These are phyloP conservation scores for Citrus sp. DNA, from an alignment of 345 rosid species.

Conservation along the genomic window DNA sequence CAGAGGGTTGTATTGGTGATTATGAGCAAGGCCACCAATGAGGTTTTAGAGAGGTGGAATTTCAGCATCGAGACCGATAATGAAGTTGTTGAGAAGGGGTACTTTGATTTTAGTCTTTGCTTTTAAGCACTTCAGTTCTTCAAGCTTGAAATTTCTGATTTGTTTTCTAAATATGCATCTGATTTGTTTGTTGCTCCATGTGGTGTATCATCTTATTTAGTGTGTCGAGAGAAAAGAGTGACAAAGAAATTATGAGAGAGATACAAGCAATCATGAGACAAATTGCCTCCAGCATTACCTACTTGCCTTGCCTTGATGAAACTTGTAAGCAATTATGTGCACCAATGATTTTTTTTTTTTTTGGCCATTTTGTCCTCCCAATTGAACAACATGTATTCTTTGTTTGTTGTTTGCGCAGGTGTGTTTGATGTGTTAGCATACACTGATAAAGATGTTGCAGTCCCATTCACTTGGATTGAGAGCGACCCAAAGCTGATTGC, in stretches of 20 bases:
- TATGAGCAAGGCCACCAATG: conserved; percentile 77
- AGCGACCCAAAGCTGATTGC: conserved; percentile 94
- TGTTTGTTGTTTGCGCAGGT: conserved; percentile 38
- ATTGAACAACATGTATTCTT: not conserved
- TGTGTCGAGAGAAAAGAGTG: conserved; percentile 90
- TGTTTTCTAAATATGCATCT: not conserved
- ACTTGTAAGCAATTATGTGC: conserved; percentile 48
- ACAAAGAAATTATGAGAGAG: conserved; percentile 95
- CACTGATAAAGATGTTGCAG: conserved; percentile 83
- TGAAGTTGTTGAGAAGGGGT: conserved; percentile 89
- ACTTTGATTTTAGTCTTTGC: not conserved
- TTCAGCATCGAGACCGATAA: conserved; percentile 82
- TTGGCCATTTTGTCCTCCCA: not conserved
- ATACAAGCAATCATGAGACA: conserved; percentile 95
- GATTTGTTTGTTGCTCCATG: conserved; percentile 4
- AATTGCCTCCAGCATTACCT: conserved; percentile 90
- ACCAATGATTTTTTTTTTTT: not conserved
- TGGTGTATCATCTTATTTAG: conserved; percentile 28
- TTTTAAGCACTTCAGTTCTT: not conserved
- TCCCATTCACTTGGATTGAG: conserved; percentile 93
- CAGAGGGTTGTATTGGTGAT: conserved; percentile 87
- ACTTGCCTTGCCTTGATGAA: conserved; percentile 95
- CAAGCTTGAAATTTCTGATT: not conserved
- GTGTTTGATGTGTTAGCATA: conserved; percentile 96
- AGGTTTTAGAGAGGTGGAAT: conserved; percentile 94